Evolutionary conservation across 129 eudicot species (phyloP), one percentile per base, ranked within the genome.

Genomic region (Saposhnikovia divaricata): DNA sequence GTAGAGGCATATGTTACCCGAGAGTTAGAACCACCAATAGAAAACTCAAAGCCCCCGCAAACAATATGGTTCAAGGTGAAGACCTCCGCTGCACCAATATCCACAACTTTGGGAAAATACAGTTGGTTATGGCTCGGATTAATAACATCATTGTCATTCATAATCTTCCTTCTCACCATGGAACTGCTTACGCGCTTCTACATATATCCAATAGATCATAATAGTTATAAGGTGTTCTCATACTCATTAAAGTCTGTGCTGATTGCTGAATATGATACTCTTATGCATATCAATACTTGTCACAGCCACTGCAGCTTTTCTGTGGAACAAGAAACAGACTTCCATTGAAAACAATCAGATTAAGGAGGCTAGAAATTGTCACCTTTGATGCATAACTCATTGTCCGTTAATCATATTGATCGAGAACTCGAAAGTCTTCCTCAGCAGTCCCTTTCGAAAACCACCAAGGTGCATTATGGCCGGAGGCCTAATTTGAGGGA

Each of bases 351-450:
- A 16, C 21, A 4, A 53, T 5, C 23, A 53, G n/a, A 18, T 16
- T 21, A 14, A 25, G 27, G 91, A 79, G 80, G 59, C 83, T 18
- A 80, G 15, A 25, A 25, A 55, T 55, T 55, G 23, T 55, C 63
- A 55, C 51, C 51, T 48, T 12, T 12, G 11, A 3, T 48, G 53
- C 19, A 48, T 48, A 14, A 70, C 9, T 77, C 81, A 19, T 50
- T 48, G 50, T 42, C 72, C n/a, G 66, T 57, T 8, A 73, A 39
- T 53, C 74, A 65, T 9, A 85, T 39, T 57, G 93, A 84, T 38
- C 39, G 76, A 63, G 91, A 89, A 80, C 74, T 89, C 43, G 91
- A 89, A 70, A 87, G 93, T 72, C 80, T 87, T 51, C 91, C 93
- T 47, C 78, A 77, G 38, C 80, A 83, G 39, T 85, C 89, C 34